phyloP scores from a whole-genome alignment of 2,329 filamentous ascomycete genomes.

The Ophiosphaerella narmari region DNA sequence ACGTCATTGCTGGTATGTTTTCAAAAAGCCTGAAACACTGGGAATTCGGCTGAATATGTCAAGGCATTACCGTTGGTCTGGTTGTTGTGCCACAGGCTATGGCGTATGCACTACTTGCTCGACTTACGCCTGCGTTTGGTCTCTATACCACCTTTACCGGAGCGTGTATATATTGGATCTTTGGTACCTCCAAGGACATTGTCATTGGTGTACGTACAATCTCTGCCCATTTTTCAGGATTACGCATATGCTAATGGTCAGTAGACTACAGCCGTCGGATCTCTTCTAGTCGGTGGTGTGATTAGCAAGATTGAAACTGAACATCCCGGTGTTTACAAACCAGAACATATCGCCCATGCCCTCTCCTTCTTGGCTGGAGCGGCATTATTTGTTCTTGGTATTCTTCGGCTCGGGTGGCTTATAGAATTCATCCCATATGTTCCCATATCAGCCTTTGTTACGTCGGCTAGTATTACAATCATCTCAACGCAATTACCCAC shows the following conservation, averaged over 20 bases:
- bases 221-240: neutral
- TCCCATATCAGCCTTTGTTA: constrained; percentile 95
- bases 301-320: constrained; percentile 65
- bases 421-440: constrained; percentile 91
- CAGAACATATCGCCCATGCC: constrained; percentile 74
- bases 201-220: constrained; percentile 76
- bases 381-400: constrained; percentile 77
- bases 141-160: constrained; percentile 96
- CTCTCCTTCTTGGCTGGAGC: constrained; percentile 77
- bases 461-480: constrained; percentile 90
- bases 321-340: constrained; percentile 60
- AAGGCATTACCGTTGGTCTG: constrained; percentile 66
- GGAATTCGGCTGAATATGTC: neutral
- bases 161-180: constrained; percentile 92
- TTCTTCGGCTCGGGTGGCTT: constrained; percentile 83
- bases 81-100: constrained; percentile 92
- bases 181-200: constrained; percentile 96
- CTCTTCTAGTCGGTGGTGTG: constrained; percentile 81
- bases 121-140: constrained; percentile 77
- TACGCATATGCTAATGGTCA: constrained; percentile 3
- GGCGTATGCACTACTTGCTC: constrained; percentile 86
- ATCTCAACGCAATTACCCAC: constrained; percentile 78
- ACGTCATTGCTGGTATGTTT: constrained; percentile 36
- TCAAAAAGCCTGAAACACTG: too few species aligned
- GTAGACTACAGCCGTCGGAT: constrained; percentile 91